A percentile compares a stretch with the other conserved stretches of the same genome.
Conservation (phyloP, 2,329 filamentous ascomycete genomes). For the Sporothrix schenckii region DNA sequence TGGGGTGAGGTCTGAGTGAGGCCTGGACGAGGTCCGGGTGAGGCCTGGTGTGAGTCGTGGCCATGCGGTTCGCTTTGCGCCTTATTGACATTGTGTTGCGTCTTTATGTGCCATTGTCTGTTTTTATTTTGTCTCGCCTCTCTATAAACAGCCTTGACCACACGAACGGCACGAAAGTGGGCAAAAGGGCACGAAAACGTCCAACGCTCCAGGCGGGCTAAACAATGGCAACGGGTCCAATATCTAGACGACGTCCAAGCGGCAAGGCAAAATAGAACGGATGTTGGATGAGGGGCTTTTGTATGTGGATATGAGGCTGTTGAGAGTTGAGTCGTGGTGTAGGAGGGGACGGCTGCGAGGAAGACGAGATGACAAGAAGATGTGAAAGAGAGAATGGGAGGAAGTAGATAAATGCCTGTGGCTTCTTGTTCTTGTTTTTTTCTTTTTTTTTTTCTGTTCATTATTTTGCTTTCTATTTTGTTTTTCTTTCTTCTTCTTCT, state of each 20-base stretch:
- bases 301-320: background rate
- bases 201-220: background rate
- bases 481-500: background rate
- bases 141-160: background rate
- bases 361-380: background rate
- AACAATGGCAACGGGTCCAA: background rate
- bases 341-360: too few species aligned
- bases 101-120: background rate
- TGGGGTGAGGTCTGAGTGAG: background rate
- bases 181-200: too few species aligned
- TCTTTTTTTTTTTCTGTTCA: background rate
- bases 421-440: background rate
- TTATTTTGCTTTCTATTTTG: background rate
- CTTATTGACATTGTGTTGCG: background rate
- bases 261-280: slow-evolving; percentile 20
- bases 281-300: background rate
- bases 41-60: background rate
- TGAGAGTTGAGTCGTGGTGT: background rate
- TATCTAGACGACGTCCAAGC: background rate
- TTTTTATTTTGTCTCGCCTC: background rate
- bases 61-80: background rate
- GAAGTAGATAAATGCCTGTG: background rate
- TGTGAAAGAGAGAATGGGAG: background rate
- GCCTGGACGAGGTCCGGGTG: background rate
- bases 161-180: slow-evolving; percentile 19